Evolutionary conservation across 768 basidiomycete species (phyloP).

Genomic region (Serendipita indica): DNA sequence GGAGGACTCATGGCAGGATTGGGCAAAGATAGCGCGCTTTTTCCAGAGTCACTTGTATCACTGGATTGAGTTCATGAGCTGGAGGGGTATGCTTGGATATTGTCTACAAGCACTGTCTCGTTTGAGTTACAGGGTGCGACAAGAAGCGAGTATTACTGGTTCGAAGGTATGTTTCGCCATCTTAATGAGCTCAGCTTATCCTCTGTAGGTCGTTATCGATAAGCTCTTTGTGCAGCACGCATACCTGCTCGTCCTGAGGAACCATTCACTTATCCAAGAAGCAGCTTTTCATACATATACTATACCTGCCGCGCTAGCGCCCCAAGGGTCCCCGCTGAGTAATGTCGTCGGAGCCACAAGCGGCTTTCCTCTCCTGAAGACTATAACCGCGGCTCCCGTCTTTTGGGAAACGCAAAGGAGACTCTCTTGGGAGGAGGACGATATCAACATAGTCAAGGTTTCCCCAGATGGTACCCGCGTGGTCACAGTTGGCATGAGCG

Average conservation of each 20-base stretch:
- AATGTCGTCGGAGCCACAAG: not conserved
- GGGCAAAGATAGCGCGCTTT: not conserved
- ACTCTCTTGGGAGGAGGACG: not conserved
- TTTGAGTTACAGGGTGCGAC: not conserved
- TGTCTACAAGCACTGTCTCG: not conserved
- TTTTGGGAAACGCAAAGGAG: not conserved
- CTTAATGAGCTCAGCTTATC: not conserved
- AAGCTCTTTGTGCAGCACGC: not conserved
- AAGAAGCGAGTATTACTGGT: not conserved
- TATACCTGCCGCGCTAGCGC: not conserved
- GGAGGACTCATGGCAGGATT: not conserved
- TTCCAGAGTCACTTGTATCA: not conserved
- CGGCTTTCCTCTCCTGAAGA: not conserved
- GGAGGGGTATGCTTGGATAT: not conserved
- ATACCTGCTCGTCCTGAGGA: not conserved
- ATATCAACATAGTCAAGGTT: not conserved
- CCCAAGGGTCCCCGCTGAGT: not conserved
- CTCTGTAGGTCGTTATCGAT: not conserved
- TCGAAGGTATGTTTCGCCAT: not conserved
- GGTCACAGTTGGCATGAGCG: not conserved
- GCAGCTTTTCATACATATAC: not conserved
- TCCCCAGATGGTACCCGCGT: not conserved
- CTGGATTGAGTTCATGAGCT: constrained; percentile 4
- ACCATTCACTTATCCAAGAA: not conserved
- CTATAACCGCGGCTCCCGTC: not conserved